phyloP scores from a whole-genome alignment of 1,284 basidiomycete species.

The Mycena citricolor region DNA sequence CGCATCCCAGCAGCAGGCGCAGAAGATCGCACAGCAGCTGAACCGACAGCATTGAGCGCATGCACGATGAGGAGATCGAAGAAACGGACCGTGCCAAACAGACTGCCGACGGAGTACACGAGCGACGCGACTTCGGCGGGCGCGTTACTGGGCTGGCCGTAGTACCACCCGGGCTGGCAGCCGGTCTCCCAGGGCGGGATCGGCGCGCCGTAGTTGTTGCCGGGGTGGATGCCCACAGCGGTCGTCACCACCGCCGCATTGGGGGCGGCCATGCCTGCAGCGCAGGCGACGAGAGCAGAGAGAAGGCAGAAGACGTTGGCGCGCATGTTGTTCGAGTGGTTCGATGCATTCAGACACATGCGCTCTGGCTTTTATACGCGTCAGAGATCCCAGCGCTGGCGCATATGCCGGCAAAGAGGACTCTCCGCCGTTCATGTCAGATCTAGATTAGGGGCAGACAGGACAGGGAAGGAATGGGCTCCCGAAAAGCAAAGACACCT shows the following conservation, averaged over 20 bases:
- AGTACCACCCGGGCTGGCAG: constrained; percentile 25
- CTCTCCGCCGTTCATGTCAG: no score
- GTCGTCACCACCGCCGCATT: background rate
- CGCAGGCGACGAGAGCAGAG: constrained; percentile 7
- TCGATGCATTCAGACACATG: no score
- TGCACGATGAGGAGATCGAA: background rate
- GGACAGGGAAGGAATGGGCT: no score
- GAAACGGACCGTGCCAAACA: background rate
- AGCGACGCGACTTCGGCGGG: constrained; percentile 1
- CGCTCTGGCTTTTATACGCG: no score
- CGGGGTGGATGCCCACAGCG: background rate
- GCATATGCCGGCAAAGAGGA: no score
- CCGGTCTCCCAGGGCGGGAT: constrained; percentile 30
- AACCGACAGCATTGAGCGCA: background rate
- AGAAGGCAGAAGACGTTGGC: constrained; percentile 4
- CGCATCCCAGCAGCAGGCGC: background rate
- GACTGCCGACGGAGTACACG: background rate
- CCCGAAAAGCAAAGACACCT: no score
- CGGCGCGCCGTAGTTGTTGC: constrained; percentile 12
- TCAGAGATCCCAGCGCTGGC: no score
- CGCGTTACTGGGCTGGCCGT: constrained; percentile 1
- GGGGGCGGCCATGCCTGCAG: background rate
- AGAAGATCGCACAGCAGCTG: constrained; percentile 2
- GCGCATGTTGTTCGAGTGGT: no score
- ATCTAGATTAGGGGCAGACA: no score